Percentiles rank a stretch among this genome's conserved stretches.
These are phyloP conservation scores for Calonectria pseudoturangicola DNA, from an alignment of 2,329 filamentous ascomycete species.

Conservation along the genomic window DNA sequence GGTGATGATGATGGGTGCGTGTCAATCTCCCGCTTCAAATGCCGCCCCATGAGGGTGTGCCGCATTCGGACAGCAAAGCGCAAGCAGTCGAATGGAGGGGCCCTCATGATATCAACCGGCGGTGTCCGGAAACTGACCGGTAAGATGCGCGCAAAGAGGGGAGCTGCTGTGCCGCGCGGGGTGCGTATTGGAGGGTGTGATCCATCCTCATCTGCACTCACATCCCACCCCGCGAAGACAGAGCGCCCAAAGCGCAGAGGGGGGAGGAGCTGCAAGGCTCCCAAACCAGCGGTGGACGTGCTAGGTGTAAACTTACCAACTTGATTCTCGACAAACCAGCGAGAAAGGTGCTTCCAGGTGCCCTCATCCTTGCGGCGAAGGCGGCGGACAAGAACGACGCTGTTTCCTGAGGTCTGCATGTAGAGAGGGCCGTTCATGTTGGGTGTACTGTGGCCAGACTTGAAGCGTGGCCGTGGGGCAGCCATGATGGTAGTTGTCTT, in stretches of 20 bases:
- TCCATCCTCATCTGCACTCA: slow-evolving; percentile 25
- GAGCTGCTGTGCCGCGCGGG: slow-evolving; percentile 52
- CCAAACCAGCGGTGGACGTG: slow-evolving; percentile 2
- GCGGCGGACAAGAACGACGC: slow-evolving; percentile 73
- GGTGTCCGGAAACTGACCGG: slow-evolving; percentile 42
- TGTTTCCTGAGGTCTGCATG: slow-evolving; percentile 71
- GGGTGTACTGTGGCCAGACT: slow-evolving; percentile 59
- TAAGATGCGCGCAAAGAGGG: slow-evolving; percentile 40
- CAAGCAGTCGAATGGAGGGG: slow-evolving; percentile 16
- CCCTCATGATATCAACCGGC: slow-evolving; percentile 40
- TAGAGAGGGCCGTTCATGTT: slow-evolving; percentile 76
- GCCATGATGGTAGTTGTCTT: slow-evolving; percentile 45
- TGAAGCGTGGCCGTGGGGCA: slow-evolving; percentile 54
- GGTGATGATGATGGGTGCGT: background rate
- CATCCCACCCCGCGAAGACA: slow-evolving; percentile 6
- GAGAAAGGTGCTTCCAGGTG: slow-evolving; percentile 75
- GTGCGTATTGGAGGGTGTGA: slow-evolving; percentile 46
- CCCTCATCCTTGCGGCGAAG: slow-evolving; percentile 78
- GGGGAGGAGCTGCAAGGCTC: slow-evolving; percentile 10
- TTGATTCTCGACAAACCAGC: slow-evolving; percentile 86
- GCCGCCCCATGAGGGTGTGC: slow-evolving; percentile 19
- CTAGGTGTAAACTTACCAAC: slow-evolving; percentile 76
- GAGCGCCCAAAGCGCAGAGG: slow-evolving; percentile 21
- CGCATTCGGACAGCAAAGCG: slow-evolving; percentile 33
- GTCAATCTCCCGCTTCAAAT: slow-evolving; percentile 29